Percentiles rank a stretch among this genome's conserved stretches.
Conservation (phyloP, 371 early-diverging fungal species). For the Mucor irregularis region DNA sequence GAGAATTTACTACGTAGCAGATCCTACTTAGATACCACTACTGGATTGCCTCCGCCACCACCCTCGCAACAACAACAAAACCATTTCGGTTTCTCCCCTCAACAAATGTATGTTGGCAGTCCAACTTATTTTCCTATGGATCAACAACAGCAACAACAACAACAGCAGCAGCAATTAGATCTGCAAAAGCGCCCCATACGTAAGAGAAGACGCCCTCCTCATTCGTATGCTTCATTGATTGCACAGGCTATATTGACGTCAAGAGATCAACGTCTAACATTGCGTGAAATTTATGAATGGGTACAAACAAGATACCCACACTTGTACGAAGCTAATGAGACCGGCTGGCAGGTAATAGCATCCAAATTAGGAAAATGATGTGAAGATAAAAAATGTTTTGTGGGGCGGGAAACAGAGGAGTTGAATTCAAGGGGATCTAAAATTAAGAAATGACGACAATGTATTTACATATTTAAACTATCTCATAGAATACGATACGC, state of each 20-base stretch:
- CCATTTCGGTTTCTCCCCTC: conserved; percentile 16
- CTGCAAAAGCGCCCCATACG: conserved; percentile 27
- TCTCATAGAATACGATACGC: conserved; percentile 67
- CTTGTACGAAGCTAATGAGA: conserved; percentile 63
- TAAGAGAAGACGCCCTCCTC: conserved; percentile 64
- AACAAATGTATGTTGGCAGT: conserved; percentile 8
- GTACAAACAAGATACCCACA: conserved; percentile 66
- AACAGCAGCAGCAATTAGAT: conserved; percentile 19
- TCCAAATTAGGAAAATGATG: not conserved
- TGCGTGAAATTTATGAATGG: conserved; percentile 75
- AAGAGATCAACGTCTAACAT: conserved; percentile 54
- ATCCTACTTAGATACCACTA: conserved; percentile 14
- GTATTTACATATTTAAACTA: not conserved
- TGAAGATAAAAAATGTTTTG: too few relatives aligned
- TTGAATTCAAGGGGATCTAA: too few relatives aligned
- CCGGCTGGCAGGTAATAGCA: conserved; percentile 62
- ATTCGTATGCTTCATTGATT: conserved; percentile 73
- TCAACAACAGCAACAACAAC: conserved; percentile 12
- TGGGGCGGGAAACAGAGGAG: not conserved
- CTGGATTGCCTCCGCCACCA: conserved; percentile 17
- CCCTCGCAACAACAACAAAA: conserved; percentile 11
- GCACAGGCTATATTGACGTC: conserved; percentile 70
- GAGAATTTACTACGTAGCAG: conserved; percentile 17
- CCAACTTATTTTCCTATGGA: conserved; percentile 6
- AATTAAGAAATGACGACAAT: too few relatives aligned